phyloP scores from a whole-genome alignment of 108 stramenopile genomes.

The Aurantiochytrium sp. region DNA sequence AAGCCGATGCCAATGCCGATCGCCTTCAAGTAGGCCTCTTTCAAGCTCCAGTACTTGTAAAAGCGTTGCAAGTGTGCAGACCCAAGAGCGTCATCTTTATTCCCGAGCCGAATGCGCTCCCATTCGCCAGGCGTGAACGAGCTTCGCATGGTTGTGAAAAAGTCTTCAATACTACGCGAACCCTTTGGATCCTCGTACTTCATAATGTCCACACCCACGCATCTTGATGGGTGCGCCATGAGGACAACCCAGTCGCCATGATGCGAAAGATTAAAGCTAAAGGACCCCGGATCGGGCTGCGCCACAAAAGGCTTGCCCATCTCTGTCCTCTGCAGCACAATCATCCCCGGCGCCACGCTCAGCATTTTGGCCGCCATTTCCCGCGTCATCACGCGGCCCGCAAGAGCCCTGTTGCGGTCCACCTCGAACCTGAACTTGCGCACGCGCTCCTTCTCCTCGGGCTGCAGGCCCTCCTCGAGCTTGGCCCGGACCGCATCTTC shows the following conservation, averaged over 20 bases:
- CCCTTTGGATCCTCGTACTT: background rate
- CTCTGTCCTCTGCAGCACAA: background rate
- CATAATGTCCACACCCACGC: background rate
- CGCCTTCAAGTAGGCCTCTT: slow-evolving; percentile 2
- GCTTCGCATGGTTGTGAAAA: background rate
- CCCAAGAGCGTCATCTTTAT: background rate
- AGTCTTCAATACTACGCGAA: background rate
- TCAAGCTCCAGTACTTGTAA: background rate
- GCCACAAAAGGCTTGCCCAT: background rate
- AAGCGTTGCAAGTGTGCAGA: background rate
- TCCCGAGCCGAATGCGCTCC: background rate
- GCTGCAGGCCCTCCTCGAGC: background rate
- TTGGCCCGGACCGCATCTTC: background rate
- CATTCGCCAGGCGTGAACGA: background rate
- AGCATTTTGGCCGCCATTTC: background rate
- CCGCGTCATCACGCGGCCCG: background rate
- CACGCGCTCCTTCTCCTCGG: background rate
- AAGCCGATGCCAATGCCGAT: background rate
- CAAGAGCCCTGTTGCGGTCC: background rate
- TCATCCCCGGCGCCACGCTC: background rate
- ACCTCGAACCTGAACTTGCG: background rate
- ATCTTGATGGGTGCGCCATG: background rate
- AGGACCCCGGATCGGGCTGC: background rate
- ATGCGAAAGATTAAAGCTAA: background rate
- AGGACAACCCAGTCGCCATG: background rate